These are phyloP conservation scores for Erigeron canadensis DNA, from an alignment of 129 eudicot genomes.

Conservation along the genomic window DNA sequence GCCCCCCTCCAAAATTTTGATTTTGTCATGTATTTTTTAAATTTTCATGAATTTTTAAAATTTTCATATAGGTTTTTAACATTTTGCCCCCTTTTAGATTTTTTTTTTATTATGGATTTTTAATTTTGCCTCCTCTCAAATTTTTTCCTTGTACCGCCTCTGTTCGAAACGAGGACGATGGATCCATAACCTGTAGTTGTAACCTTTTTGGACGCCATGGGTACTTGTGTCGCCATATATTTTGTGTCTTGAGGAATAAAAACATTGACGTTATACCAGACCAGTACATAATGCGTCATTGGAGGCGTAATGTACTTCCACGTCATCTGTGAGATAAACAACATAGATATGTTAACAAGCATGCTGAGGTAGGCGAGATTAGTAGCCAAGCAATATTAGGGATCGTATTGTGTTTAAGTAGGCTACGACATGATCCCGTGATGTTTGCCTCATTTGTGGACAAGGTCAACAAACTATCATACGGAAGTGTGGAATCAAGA, in stretches of 20 bases:
- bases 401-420: not conserved
- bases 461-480: not conserved
- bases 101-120: too few species aligned
- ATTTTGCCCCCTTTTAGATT: too few species aligned
- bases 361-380: not conserved
- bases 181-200: not conserved
- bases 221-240: not conserved
- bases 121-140: too few species aligned
- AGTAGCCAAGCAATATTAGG: too few species aligned
- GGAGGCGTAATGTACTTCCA: not conserved
- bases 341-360: not conserved
- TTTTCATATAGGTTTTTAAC: too few species aligned
- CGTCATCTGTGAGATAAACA: not conserved
- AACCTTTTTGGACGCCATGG: not conserved
- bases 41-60: too few species aligned
- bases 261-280: not conserved
- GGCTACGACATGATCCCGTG: not conserved
- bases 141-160: too few species aligned
- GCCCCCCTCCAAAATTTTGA: too few species aligned
- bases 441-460: not conserved
- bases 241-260: not conserved
- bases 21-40: too few species aligned
- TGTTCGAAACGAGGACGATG: not conserved
- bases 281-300: not conserved
- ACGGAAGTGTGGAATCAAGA: too few species aligned